Conservation (phyloP, 495 filamentous ascomycete species). For the Aspergillus cavernicola region DNA sequence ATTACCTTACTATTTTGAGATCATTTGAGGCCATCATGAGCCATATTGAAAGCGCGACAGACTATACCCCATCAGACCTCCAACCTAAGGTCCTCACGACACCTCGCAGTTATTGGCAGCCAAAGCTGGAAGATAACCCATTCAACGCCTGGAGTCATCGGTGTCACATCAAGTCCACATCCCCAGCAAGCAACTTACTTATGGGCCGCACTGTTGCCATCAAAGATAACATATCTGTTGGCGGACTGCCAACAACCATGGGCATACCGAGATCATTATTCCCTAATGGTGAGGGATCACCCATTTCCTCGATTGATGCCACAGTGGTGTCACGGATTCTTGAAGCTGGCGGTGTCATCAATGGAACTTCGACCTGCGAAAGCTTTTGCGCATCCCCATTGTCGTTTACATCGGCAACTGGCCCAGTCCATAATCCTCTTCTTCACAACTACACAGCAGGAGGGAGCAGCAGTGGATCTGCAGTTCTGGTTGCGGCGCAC, state of each 20-base stretch:
- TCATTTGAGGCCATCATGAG: neutral
- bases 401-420: constrained; percentile 36
- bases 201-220: neutral
- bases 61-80: neutral
- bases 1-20: neutral
- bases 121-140: neutral
- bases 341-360: constrained; percentile 32
- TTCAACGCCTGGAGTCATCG: neutral
- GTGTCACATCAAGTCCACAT: neutral
- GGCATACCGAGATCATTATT: neutral
- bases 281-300: neutral
- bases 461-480: constrained; percentile 52
- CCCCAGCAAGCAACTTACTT: neutral
- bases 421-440: constrained; percentile 45
- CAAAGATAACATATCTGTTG: neutral
- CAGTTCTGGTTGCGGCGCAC: constrained; percentile 42
- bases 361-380: constrained; percentile 40
- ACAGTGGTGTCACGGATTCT: constrained; percentile 39
- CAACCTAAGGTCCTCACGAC: neutral
- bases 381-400: constrained; percentile 36
- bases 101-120: neutral
- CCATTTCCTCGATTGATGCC: constrained; percentile 31
- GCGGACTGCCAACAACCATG: neutral
- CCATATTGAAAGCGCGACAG: neutral
- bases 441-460: constrained; percentile 39